These are phyloP conservation scores for Lentinula raphanica DNA, from an alignment of 768 basidiomycete species.

Conservation along the genomic window DNA sequence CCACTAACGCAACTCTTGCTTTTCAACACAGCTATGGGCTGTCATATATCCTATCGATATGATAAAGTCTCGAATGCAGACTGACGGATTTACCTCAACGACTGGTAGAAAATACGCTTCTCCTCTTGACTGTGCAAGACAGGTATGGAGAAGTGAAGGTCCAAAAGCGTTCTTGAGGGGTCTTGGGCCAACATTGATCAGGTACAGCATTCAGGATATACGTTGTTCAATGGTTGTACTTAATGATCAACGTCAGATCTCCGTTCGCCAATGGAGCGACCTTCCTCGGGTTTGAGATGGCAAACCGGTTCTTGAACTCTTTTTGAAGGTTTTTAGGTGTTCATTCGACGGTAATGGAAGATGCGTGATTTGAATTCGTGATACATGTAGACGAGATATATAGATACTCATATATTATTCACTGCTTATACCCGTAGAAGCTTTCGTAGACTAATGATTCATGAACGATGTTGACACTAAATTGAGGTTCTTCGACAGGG, in stretches of 20 bases:
- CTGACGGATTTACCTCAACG: conserved; percentile 75
- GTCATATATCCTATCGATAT: conserved; percentile 95
- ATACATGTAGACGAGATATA: too few relatives aligned
- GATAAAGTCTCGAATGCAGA: conserved; percentile 95
- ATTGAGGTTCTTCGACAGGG: too few relatives aligned
- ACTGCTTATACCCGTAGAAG: too few relatives aligned
- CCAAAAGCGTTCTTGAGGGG: conserved; percentile 85
- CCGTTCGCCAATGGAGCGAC: conserved; percentile 97
- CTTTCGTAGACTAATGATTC: too few relatives aligned
- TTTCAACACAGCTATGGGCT: conserved; percentile 66
- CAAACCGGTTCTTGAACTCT: conserved; percentile 63
- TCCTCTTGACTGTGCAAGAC: conserved; percentile 76
- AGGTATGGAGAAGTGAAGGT: conserved; percentile 81
- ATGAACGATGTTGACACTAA: too few relatives aligned
- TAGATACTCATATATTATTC: too few relatives aligned
- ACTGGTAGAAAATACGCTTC: conserved; percentile 81
- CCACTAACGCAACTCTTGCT: conserved; percentile 2
- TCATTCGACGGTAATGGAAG: too few relatives aligned
- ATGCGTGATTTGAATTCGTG: too few relatives aligned
- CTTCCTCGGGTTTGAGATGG: conserved; percentile 94
- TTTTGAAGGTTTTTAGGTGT: conserved; percentile 5
- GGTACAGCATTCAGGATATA: conserved; percentile 50
- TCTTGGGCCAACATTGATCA: conserved; percentile 86
- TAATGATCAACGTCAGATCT: conserved; percentile 45
- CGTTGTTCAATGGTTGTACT: not conserved